Base-by-base conservation (phyloP, 495 filamentous ascomycete genomes). In the Neohortaea acidophila region DNA sequence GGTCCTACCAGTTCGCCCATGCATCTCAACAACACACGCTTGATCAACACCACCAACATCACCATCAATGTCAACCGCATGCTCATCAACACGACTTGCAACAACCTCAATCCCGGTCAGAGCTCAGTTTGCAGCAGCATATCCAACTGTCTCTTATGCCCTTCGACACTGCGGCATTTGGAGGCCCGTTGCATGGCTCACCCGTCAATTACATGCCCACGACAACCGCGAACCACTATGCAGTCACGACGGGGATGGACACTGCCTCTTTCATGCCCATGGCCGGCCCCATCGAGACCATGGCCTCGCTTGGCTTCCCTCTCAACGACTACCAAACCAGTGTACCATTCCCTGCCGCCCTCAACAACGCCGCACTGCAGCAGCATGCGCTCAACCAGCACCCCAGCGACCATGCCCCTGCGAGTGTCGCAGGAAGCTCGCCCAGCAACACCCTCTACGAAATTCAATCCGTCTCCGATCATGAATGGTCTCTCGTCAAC, bases 401-500 rank as follows among this genome's bases (percentile, higher is more conserved):
- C 5, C 38, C 51, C 14, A 34, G 39, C 33, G 49, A 43, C 17
- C 45, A 54, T 24, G 43, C 45, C 22, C 28, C 49, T 2, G 36
- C 49, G 4, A 53, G 43, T 34, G 34, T 51, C n/a, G 75, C 75
- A 32, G 79, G 78, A 57, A 75, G 77, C 53, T 91, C 84, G 33
- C 84, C 85, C 6, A 83, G 79, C 0, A 78, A 81, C 42, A 84
- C 77, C 25, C 82, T 77, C 55, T 59, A 91, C 6, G 84, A 92
- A 59, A 79, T 87, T 26, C 62, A 83, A 19, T 94, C 85, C 11
- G 61, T 89, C 22, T 82, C 81, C 9, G 84, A 91, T 45, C 79
- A 82, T 54, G 82, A 81, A 26, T 94, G 84, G 85, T 44, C 45
- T 6, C 25, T 44, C 28, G 25, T 48, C 29, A 48, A 44, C 36